phyloP scores from a whole-genome alignment of 352 stramenopile genomes.

The Phytophthora constricta region DNA sequence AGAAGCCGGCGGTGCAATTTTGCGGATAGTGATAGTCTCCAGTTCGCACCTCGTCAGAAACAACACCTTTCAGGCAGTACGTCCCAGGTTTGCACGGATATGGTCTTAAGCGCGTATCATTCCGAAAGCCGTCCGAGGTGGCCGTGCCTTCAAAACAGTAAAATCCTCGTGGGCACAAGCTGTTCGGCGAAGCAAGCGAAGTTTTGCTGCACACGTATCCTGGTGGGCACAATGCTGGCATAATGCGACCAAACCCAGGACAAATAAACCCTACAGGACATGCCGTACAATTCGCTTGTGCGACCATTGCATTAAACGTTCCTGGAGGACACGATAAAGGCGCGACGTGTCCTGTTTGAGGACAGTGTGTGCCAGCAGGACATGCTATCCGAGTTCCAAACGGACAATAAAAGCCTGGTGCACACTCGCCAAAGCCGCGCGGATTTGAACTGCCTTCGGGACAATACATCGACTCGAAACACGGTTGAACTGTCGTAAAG shows the following conservation, averaged over 20 bases:
- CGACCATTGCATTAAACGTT: conserved; percentile 94
- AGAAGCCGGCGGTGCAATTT: conserved; percentile 95
- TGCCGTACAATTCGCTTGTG: conserved; percentile 83
- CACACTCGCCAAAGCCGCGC: conserved; percentile 84
- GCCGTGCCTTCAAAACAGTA: conserved; percentile 95
- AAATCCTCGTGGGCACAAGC: conserved; percentile 94
- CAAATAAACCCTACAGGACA: conserved; percentile 95
- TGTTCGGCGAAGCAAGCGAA: conserved; percentile 89
- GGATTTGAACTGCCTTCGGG: conserved; percentile 88
- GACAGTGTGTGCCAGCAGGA: conserved; percentile 93
- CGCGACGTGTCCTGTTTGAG: conserved; percentile 73
- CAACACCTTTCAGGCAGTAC: conserved; percentile 95
- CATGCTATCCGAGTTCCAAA: conserved; percentile 90
- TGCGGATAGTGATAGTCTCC: conserved; percentile 93
- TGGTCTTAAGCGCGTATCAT: conserved; percentile 95
- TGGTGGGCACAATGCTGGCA: conserved; percentile 91
- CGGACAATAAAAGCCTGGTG: conserved; percentile 92
- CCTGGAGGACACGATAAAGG: conserved; percentile 93
- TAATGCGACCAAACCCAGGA: conserved; percentile 91
- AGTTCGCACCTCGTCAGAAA: conserved; percentile 85
- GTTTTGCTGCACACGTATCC: conserved; percentile 93
- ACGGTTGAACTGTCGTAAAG: conserved; percentile 88
- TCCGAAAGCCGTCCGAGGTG: conserved; percentile 95
- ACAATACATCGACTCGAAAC: conserved; percentile 92
- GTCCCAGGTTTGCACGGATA: conserved; percentile 96